Base-by-base conservation (phyloP, 1,139 yeast genomes). In the Arxiozyma slooffiae region DNA sequence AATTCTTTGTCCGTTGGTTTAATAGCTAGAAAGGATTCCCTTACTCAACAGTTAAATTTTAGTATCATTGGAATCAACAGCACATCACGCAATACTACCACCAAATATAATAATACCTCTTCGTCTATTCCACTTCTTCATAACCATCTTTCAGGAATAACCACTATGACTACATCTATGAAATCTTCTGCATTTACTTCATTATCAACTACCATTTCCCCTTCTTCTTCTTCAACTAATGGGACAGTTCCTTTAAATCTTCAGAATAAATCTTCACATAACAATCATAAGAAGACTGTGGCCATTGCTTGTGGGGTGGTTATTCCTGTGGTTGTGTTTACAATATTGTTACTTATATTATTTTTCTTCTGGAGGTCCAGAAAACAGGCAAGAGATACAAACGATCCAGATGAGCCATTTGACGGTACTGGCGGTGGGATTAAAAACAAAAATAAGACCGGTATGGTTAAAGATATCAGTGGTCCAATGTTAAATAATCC, bases 261-360 rank as follows among this genome's bases (percentile, higher is more conserved):
- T 21, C 60, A 64, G 7, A 60, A 55, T 7, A 54, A 57, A 9
- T 60, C 68, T 57, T 30, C 20, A 11, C 41, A 42, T 7, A 41
- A 46, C 1, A 71, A 68, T 48, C 76, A 54, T 36, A 61, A 58
- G 20, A 62, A 76, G 56, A 75, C 77, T 7, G 71, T 87, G 22
- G 96, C 95, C 0, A 85, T 90, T 62, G 95, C 89, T 0, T 77
- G 90, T 55, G 97, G 96, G 49, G 92, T 85, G n/a, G 86, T 85
- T 7, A 76, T 90, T 48, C 96, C 96, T 1, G 67, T 78, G 0
- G 74, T 73, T 23, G 71, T 78, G 0, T 59, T 86, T 9, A 62
- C 78, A 1, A 63, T 78, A 0, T 71, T 75, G 1, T 71, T 73
- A 0, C 51, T 84, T 1, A 49, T 88, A 11, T 59, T 85, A 36